Evolutionary conservation across 176 grass and related monocot species (phyloP), one percentile per base, ranked within the genome.

Genomic region (Echinochloa phyllopogon): DNA sequence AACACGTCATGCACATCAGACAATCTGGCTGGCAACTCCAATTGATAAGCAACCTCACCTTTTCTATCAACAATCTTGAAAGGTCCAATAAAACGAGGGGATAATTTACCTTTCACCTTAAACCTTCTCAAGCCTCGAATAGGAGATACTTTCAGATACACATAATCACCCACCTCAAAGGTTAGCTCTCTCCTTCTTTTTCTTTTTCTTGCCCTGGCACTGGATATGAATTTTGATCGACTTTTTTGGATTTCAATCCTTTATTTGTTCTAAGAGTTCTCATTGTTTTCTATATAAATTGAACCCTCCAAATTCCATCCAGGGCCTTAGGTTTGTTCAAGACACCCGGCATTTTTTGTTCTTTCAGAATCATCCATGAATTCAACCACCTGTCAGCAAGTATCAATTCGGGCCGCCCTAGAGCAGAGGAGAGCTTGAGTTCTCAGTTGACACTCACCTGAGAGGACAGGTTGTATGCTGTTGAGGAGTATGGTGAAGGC

Each of bases 401-500:
- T 53, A 18, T n/a, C 53, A 9, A 21, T n/a, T n/a, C 8, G 17
- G 18, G 18, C 17, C 18, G 5, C 52, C 18, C 17, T 55, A 55
- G 18, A 20, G 53, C n/a, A 57, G 20, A 56, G 2, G 53, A 20
- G 53, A 57, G 53, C 53, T n/a, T n/a, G 53, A 57, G 53, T n/a
- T 57, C 20, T 57, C n/a, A 57, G 53, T 9, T 57, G 2, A n/a
- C n/a, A 43, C 39, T 63, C 15, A 94, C 95, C 95, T 18, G 95
- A 97, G 29, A 97, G 92, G 29, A 97, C 85, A 44, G 95, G 95
- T 29, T 97, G 95, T 67, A 97, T 80, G 80, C 95, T 97, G 81
- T 97, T 97, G 81, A 97, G 92, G 38, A 97, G 92, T 45, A 97
- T 84, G 50, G 95, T 97, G 81, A 97, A 91, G 3, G 92, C 95